A percentile compares a stretch with the other conserved stretches of the same genome.
Evolutionary conservation across 2,329 filamentous ascomycete genomes (phyloP).

Genomic region (Colletotrichum plurivorum): DNA sequence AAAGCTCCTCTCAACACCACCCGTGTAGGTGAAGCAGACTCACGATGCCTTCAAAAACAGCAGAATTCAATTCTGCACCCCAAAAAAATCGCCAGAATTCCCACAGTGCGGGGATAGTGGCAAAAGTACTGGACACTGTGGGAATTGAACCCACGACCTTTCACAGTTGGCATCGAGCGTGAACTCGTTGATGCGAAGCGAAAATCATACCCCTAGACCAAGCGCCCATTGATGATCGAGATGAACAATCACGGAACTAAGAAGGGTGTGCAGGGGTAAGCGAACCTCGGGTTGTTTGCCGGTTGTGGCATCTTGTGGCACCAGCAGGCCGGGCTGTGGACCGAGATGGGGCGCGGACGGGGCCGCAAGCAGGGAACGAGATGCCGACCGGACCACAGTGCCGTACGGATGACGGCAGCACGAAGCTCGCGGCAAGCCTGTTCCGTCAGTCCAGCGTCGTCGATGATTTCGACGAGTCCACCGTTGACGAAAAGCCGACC

Average conservation of each 20-base stretch:
- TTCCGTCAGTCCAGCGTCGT: slow-evolving; percentile 11
- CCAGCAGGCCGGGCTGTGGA: slow-evolving; percentile 5
- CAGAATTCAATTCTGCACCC: not conserved
- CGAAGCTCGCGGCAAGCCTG: slow-evolving; percentile 10
- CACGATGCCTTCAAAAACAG: not conserved
- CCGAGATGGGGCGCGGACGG: slow-evolving; percentile 4
- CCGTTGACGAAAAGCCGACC: slow-evolving; percentile 3
- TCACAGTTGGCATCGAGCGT: slow-evolving; percentile 4
- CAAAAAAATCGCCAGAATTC: not conserved
- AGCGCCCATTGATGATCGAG: not conserved
- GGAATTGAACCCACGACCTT: slow-evolving; percentile 39
- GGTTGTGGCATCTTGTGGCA: no score
- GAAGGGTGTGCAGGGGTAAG: no score
- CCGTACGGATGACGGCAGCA: slow-evolving; percentile 27
- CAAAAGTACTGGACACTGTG: slow-evolving; percentile 34
- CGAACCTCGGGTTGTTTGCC: no score
- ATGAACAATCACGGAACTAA: accelerated
- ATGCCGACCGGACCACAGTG: slow-evolving; percentile 17
- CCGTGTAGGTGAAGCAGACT: not conserved
- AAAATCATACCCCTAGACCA: slow-evolving; percentile 40
- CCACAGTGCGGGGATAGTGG: not conserved
- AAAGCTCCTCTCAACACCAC: not conserved
- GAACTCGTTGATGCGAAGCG: slow-evolving; percentile 24
- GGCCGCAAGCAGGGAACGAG: slow-evolving; percentile 5
- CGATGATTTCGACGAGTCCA: slow-evolving; percentile 16